These are phyloP conservation scores for Fusarium tanahbumbuense DNA, from an alignment of 2,329 filamentous ascomycete genomes.

Conservation along the genomic window DNA sequence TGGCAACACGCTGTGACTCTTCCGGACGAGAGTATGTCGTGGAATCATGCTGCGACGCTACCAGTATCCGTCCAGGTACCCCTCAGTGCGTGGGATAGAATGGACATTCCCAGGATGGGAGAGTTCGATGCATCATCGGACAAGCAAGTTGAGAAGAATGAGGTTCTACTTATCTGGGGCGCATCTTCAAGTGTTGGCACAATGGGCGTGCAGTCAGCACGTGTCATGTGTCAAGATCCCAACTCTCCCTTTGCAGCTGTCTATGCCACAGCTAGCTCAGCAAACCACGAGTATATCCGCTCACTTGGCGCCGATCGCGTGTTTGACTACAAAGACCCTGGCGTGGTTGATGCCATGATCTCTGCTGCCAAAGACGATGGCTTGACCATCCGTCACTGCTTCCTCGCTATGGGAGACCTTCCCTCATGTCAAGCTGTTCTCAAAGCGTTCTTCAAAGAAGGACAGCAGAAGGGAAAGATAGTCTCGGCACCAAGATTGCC, in stretches of 20 bases:
- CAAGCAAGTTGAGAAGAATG: conserved; percentile 35
- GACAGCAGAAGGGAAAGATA: conserved; percentile 46
- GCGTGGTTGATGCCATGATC: conserved; percentile 49
- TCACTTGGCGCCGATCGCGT: conserved; percentile 54
- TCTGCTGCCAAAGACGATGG: conserved; percentile 52
- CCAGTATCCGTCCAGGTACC: conserved; percentile 54
- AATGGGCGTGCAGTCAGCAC: conserved; percentile 57
- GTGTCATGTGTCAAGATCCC: conserved; percentile 50
- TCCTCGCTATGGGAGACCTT: conserved; percentile 55
- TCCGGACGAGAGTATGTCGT: conserved; percentile 50
- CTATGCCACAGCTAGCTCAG: conserved; percentile 54
- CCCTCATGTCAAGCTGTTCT: conserved; percentile 53
- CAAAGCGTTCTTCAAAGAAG: conserved; percentile 45
- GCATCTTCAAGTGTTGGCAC: conserved; percentile 59
- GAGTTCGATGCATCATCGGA: conserved; percentile 15
- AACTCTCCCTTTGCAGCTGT: conserved; percentile 52
- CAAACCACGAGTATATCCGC: conserved; percentile 51
- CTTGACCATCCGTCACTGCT: conserved; percentile 54
- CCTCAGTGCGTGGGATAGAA: conserved; percentile 54
- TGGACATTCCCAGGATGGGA: conserved; percentile 49
- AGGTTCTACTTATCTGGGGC: conserved; percentile 57
- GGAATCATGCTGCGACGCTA: conserved; percentile 55
- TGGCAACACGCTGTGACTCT: conserved; percentile 55
- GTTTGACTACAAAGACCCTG: conserved; percentile 55
- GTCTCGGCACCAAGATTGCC: conserved; percentile 54